phyloP scores from a whole-genome alignment of 2,329 filamentous ascomycete species.

The Rutstroemia sp. region DNA sequence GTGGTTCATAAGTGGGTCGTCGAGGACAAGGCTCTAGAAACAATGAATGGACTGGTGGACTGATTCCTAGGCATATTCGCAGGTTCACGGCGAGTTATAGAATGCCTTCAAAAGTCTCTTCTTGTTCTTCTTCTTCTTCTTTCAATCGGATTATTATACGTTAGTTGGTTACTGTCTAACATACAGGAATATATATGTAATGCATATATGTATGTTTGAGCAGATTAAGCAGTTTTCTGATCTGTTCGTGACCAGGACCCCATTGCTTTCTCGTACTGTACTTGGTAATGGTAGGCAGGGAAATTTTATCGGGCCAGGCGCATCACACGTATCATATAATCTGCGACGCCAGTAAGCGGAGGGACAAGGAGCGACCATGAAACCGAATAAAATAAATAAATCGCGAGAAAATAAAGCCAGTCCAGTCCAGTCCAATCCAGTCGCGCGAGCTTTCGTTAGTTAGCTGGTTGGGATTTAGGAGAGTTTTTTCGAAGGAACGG shows the following conservation, averaged over 20 bases:
- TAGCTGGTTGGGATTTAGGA: too few relatives aligned
- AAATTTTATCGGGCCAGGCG: slow-evolving; percentile 17
- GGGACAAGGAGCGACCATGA: slow-evolving; percentile 23
- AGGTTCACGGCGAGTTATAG: background rate
- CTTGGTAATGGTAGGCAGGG: background rate
- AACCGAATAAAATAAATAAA: slow-evolving; percentile 19
- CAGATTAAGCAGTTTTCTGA: background rate
- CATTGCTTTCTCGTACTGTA: background rate
- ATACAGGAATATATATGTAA: background rate
- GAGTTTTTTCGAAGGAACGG: too few relatives aligned
- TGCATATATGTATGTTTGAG: background rate
- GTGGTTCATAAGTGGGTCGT: slow-evolving; percentile 13
- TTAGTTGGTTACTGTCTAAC: background rate
- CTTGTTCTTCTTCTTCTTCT: background rate
- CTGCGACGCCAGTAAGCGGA: slow-evolving; percentile 22
- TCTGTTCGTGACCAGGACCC: background rate
- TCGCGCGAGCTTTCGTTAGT: too few relatives aligned
- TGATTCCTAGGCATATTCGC: slow-evolving; percentile 13
- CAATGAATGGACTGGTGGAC: background rate
- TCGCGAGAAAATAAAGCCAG: slow-evolving; percentile 8
- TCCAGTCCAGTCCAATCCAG: background rate
- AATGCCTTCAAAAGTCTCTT: background rate
- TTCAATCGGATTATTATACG: background rate
- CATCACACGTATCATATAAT: slow-evolving; percentile 28
- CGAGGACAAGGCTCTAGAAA: slow-evolving; percentile 8